These are phyloP conservation scores for Pythium sukuiense DNA, from an alignment of 352 stramenopile species.

Conservation along the genomic window DNA sequence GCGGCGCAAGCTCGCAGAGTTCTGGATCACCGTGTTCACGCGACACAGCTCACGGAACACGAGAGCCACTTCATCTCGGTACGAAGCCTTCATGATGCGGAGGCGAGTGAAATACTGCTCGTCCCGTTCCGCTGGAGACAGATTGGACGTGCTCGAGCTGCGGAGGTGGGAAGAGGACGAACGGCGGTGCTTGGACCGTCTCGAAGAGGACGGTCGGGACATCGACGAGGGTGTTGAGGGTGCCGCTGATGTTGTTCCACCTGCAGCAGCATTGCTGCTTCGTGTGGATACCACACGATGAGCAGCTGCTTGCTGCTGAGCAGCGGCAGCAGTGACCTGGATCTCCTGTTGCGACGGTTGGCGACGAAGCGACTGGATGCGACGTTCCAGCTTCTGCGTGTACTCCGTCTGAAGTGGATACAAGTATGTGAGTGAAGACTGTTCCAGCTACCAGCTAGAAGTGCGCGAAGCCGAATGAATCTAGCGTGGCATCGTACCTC, in stretches of 20 bases:
- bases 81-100: constrained; percentile 65
- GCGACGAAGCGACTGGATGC: constrained; percentile 60
- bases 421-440: background rate
- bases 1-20: constrained; percentile 67
- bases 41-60: constrained; percentile 80
- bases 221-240: background rate
- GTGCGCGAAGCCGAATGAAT: no score
- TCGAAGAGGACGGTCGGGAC: constrained; percentile 18
- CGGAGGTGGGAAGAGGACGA: constrained; percentile 11
- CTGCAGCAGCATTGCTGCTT: background rate
- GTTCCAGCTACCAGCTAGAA: no score
- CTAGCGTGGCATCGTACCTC: constrained; percentile 31
- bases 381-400: constrained; percentile 61
- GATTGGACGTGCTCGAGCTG: constrained; percentile 9
- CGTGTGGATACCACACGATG: background rate
- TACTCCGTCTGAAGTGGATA: constrained; percentile 40
- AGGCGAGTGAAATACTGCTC: constrained; percentile 72
- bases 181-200: constrained; percentile 18
- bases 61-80: constrained; percentile 78
- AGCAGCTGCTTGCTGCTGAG: constrained; percentile 13
- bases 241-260: constrained; percentile 6
- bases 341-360: constrained; percentile 47
- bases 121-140: constrained; percentile 33
- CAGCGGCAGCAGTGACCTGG: constrained; percentile 16
- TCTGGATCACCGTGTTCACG: constrained; percentile 79